These are phyloP conservation scores for Gossypium anomalum DNA, from an alignment of 345 rosid species.

Conservation along the genomic window DNA sequence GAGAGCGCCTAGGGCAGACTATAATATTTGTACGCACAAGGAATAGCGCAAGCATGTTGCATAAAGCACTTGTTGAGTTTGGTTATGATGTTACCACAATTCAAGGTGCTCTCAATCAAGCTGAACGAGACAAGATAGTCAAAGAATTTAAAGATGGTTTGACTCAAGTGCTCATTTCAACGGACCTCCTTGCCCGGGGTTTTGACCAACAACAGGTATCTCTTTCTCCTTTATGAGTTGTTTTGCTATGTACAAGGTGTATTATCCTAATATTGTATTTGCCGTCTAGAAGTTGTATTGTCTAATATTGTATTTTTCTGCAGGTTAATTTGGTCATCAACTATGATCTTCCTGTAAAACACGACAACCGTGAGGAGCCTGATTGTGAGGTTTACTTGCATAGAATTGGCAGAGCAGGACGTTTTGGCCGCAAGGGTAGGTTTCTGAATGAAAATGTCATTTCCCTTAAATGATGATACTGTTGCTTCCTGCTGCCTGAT, in stretches of 20 bases:
- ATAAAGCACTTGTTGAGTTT: slow-evolving; percentile 52
- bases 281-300: neutral
- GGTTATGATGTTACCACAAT: slow-evolving; percentile 86
- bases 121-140: slow-evolving; percentile 75
- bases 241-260: neutral
- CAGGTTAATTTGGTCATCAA: slow-evolving; percentile 91
- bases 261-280: slow-evolving; percentile 5
- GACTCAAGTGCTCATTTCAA: slow-evolving; percentile 84
- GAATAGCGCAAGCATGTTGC: slow-evolving; percentile 55
- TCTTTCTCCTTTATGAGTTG: slow-evolving; percentile 4
- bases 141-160: slow-evolving; percentile 83
- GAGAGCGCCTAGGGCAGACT: slow-evolving; percentile 76
- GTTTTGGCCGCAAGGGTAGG: slow-evolving; percentile 88
- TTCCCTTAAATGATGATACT: neutral
- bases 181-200: slow-evolving; percentile 87
- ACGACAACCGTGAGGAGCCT: slow-evolving; percentile 48
- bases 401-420: slow-evolving; percentile 96
- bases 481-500: neutral
- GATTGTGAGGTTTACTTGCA: slow-evolving; percentile 89
- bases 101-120: slow-evolving; percentile 60
- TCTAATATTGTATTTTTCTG: slow-evolving; percentile 11
- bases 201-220: slow-evolving; percentile 87
- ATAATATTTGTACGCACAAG: slow-evolving; percentile 73
- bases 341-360: slow-evolving; percentile 72
- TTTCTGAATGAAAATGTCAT: slow-evolving; percentile 5